phyloP scores from a whole-genome alignment of 306 rosid genomes.

The Cercis canadensis region DNA sequence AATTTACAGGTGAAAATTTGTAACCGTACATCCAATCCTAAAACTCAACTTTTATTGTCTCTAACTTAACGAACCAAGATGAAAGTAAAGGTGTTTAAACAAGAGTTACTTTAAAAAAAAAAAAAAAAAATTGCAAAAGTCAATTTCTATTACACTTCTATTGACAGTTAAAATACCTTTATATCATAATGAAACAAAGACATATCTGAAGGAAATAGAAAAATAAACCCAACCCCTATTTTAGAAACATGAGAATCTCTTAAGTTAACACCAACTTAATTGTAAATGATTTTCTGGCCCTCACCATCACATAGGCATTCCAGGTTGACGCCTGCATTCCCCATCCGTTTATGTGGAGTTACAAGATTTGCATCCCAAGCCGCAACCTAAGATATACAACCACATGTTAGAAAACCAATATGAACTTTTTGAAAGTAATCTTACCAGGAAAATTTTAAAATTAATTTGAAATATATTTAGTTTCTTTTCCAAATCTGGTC shows the following conservation, averaged over 20 bases:
- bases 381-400: constrained; percentile 67
- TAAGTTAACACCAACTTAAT: constrained; percentile 29
- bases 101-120: too few relatives aligned
- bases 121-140: background rate
- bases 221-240: constrained; percentile 28
- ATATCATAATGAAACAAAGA: constrained; percentile 18
- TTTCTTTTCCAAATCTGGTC: background rate
- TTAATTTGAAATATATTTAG: background rate
- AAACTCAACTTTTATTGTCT: constrained; percentile 22
- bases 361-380: constrained; percentile 99
- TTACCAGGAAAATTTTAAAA: background rate
- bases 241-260: constrained; percentile 31
- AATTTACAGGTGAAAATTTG: constrained; percentile 15
- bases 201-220: constrained; percentile 15
- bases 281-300: constrained; percentile 35
- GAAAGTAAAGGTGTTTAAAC: background rate
- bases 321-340: constrained; percentile 74
- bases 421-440: constrained; percentile 22
- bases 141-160: background rate
- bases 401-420: constrained; percentile 40
- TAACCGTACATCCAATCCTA: constrained; percentile 19
- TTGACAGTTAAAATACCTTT: constrained; percentile 8
- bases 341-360: constrained; percentile 98
- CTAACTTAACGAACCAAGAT: background rate
- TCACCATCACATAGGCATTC: constrained; percentile 89